These are phyloP conservation scores for Chenopodium quinoa DNA, from an alignment of 148 eudicot species.

Conservation along the genomic window DNA sequence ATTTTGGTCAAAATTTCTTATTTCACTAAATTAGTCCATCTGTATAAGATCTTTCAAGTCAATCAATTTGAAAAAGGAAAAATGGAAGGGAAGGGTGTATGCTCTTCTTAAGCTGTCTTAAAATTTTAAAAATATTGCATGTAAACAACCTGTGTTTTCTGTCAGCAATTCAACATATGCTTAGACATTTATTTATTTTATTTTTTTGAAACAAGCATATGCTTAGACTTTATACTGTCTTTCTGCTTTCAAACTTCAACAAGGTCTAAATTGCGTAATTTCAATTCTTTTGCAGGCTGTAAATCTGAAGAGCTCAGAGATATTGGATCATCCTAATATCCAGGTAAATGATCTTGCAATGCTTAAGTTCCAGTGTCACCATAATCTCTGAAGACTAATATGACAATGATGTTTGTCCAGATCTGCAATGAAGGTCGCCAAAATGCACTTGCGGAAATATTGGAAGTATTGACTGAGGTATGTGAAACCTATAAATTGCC, in stretches of 20 bases:
- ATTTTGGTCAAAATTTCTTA: neutral
- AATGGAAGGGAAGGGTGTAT: neutral
- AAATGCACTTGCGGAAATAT: conserved; percentile 79
- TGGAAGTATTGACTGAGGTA: conserved; percentile 71
- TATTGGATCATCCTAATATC: conserved; percentile 65
- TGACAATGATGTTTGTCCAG: conserved; percentile 43
- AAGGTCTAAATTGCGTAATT: conserved; percentile 31
- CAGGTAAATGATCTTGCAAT: conserved; percentile 45
- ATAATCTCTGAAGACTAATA: conserved; percentile 14
- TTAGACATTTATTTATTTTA: neutral
- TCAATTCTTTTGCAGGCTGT: conserved; percentile 71
- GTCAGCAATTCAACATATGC: neutral
- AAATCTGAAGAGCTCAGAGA: conserved; percentile 82
- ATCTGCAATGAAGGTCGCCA: conserved; percentile 90
- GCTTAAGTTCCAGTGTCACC: conserved; percentile 7
- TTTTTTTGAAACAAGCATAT: neutral
- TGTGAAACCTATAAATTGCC: conserved; percentile 87
- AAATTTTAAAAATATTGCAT: too few species aligned
- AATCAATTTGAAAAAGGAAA: neutral
- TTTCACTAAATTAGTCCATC: neutral
- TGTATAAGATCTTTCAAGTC: too few species aligned
- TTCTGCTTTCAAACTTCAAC: conserved; percentile 12
- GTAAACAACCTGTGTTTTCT: neutral
- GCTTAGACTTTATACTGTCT: neutral
- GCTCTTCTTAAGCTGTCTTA: neutral